Base-by-base conservation (phyloP, 2,329 filamentous ascomycete species). In the Diaporthe eres region DNA sequence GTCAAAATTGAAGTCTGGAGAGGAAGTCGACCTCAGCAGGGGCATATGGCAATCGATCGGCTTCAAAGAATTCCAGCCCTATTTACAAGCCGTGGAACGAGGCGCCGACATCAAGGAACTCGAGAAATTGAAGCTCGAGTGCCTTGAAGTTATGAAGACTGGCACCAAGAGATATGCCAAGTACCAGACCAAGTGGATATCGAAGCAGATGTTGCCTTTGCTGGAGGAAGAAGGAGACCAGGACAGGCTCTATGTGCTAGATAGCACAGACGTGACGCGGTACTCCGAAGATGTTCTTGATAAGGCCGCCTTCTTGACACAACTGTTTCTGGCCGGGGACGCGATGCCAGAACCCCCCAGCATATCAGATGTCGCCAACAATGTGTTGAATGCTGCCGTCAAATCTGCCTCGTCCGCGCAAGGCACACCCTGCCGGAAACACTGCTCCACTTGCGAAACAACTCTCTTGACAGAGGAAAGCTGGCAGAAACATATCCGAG, bases 41-140 rank as follows among this genome's bases (percentile, higher is more conserved):
- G 97, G 97, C 0, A 97, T 99, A 58, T 99, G 96, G 95, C 94
- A 98, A 72, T 97, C 96, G 1, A 99, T 99, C 77, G 97, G 97
- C 1, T 98, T 95, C 85, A 98, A 97, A 82, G 95, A 99, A 81
- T 94, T 98, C 81, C 90, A 94, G 75, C 88, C 91, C 0, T 98
- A 95, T 80, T 85, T 96, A 34, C 80, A 85, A 2, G 89, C 90
- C 1, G 76, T 87, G 19, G 79, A 84, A 78, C 77, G 83, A 75
- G 79, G 78, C 10, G 74, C 78, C 72, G 77, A 80, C 39, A 67
- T 78, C 55, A 71, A 80, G 76, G 86, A 90, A 5, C 84, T 94
- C 1, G 87, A 89, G 28, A 86, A 86, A 25, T 82, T 95, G 19
- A 92, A 90, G 78, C 79, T 82, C 1, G 82, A 87, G 0, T 93